A percentile compares a stretch with the other conserved stretches of the same genome.
Evolutionary conservation across 73 alveolate genomes (phyloP).

Genomic region (Paramecium bursaria): DNA sequence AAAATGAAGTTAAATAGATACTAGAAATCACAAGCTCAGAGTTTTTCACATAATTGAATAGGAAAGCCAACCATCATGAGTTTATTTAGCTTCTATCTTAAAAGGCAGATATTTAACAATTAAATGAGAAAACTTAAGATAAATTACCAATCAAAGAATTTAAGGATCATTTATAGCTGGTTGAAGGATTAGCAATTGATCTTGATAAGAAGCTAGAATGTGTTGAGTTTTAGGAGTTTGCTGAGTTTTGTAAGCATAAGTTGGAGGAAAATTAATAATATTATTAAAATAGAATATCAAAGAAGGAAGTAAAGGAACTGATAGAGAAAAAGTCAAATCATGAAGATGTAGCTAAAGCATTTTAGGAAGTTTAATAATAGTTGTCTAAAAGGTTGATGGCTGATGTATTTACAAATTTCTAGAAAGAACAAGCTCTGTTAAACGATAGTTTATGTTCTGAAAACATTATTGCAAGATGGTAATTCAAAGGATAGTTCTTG

Average conservation of each 20-base stretch:
- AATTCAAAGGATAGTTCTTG: conserved; percentile 93
- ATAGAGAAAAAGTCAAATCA: conserved; percentile 67
- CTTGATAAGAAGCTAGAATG: conserved; percentile 44
- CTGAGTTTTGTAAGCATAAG: background rate
- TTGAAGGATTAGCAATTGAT: conserved; percentile 42
- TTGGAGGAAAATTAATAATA: conserved; percentile 55
- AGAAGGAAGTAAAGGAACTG: conserved; percentile 10
- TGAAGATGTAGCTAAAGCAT: conserved; percentile 86
- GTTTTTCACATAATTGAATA: conserved; percentile 63
- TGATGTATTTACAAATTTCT: conserved; percentile 76
- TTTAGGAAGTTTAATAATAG: conserved; percentile 84
- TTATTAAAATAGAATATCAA: background rate
- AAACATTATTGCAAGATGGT: conserved; percentile 96
- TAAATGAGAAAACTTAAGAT: conserved; percentile 37
- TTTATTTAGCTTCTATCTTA: conserved; percentile 53
- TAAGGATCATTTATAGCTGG: background rate
- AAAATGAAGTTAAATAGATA: conserved; percentile 71
- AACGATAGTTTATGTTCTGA: conserved; percentile 94
- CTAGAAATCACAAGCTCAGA: conserved; percentile 65
- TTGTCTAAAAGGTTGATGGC: conserved; percentile 75
- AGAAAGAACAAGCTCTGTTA: conserved; percentile 84
- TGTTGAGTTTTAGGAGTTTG: conserved; percentile 54
- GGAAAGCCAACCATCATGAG: conserved; percentile 71
- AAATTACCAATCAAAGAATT: conserved; percentile 54
- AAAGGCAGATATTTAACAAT: conserved; percentile 66